Evolutionary conservation across 2,329 filamentous ascomycete species (phyloP), one percentile per base, ranked within the genome.

Genomic region (Leptosphaerulina australis): DNA sequence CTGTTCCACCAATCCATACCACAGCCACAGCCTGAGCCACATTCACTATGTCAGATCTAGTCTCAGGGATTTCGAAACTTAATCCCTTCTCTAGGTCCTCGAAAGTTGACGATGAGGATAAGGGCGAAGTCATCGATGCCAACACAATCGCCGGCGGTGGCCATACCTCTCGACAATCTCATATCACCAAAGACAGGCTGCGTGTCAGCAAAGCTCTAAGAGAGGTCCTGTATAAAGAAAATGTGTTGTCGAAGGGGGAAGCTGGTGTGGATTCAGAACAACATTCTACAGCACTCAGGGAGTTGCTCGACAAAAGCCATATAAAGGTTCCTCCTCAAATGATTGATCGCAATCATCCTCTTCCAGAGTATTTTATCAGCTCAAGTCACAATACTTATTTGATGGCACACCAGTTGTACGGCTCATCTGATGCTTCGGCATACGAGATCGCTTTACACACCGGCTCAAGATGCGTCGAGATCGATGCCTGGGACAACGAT

Each of bases 371-470:
- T 70, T 89, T 85, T 63, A 83, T 90, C 72, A 87, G 83, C 70
- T 88, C 85, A 3, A 87, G 83, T 56, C 87, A 90, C 74, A 90
- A 90, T 70, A 90, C 87, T 0, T 90, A 90, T 61, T 75, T 90
- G 20, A 76, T 85, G 61, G 86, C 85, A 0, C 84, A 89, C 67
- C 87, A 90, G 71, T 80, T 90, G 2, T 86, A 79, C 59, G 87
- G 87, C 4, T 75, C 75, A 17, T 87, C 84, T 1, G 83, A 81
- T 2, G 83, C 84, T 6, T 74, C 77, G 3, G 86, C 84, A 0
- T 90, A 90, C 63, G 79, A 85, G 60, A 83, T 78, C 5, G 83
- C 84, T 0, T 74, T 90, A 12, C 75, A 72, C 22, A 82, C 84
- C 0, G 87, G 86, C 1, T 84, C 85, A 2, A 77, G 87, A 5